phyloP scores from a whole-genome alignment of 2,329 filamentous ascomycete genomes.

The Lasiodiplodia hormozganensis region DNA sequence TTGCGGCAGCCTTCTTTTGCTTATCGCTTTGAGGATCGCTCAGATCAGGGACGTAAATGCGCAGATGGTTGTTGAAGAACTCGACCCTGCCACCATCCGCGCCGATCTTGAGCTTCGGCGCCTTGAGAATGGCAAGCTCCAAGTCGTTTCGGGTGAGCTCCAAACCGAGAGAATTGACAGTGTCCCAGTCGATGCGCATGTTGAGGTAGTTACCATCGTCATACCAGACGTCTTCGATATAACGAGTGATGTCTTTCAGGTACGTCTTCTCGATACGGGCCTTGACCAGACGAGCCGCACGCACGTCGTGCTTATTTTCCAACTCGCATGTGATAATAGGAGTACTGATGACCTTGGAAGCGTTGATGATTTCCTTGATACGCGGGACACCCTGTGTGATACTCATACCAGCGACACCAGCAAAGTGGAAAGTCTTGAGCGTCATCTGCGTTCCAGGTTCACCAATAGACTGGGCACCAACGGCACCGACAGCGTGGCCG shows the following conservation, averaged over 20 bases:
- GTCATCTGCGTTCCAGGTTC: conserved; percentile 99
- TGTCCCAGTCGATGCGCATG: conserved; percentile 80
- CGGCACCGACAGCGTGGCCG: conserved; percentile 92
- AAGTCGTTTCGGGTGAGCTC: conserved; percentile 79
- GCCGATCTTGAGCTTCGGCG: conserved; percentile 82
- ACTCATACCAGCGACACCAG: conserved; percentile 98
- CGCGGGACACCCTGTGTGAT: conserved; percentile 98
- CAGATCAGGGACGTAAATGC: conserved; percentile 70
- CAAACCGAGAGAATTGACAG: conserved; percentile 80
- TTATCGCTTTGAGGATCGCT: conserved; percentile 31
- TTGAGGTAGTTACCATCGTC: conserved; percentile 76
- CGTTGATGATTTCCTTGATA: conserved; percentile 99
- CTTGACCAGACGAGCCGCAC: conserved; percentile 89
- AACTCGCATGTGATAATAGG: conserved; percentile 90
- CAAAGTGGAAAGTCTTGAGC: conserved; percentile 99
- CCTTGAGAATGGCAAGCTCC: conserved; percentile 74
- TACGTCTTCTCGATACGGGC: conserved; percentile 95
- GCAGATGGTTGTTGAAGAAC: conserved; percentile 61
- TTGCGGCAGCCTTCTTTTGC: conserved; percentile 36
- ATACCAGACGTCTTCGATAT: conserved; percentile 90
- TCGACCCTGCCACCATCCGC: conserved; percentile 65
- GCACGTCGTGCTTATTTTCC: conserved; percentile 74
- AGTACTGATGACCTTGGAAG: conserved; percentile 90
- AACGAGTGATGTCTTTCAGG: conserved; percentile 79
- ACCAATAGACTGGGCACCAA: conserved; percentile 96